Evolutionary conservation across 2,329 filamentous ascomycete species (phyloP).

Genomic region (Stachybotrys echinatus): DNA sequence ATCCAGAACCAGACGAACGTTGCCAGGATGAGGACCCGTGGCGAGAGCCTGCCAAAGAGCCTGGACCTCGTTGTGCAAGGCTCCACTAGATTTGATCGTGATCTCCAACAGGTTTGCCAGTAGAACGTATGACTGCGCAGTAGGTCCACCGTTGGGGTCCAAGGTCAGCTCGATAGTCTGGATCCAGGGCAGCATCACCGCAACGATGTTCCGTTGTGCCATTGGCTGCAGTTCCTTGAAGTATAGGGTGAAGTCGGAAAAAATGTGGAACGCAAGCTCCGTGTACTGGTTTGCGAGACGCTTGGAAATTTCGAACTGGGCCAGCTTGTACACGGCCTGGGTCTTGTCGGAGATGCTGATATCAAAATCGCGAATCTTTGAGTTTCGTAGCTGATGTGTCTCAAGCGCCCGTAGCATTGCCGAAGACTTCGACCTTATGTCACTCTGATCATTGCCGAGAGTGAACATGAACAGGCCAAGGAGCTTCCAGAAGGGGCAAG

Average conservation of each 20-base stretch:
- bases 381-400: constrained; percentile 70
- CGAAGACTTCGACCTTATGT: constrained; percentile 83
- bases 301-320: constrained; percentile 94
- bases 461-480: constrained; percentile 86
- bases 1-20: constrained; percentile 89
- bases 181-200: constrained; percentile 92
- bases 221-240: constrained; percentile 82
- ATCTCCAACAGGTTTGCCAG: constrained; percentile 94
- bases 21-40: constrained; percentile 86
- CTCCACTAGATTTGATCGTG: constrained; percentile 84
- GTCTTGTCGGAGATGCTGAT: constrained; percentile 99
- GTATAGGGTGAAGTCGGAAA: constrained; percentile 90
- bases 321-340: constrained; percentile 93
- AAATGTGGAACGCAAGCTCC: constrained; percentile 86
- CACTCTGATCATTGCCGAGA: constrained; percentile 83
- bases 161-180: constrained; percentile 89
- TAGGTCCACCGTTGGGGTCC: constrained; percentile 86
- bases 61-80: constrained; percentile 93
- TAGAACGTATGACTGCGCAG: constrained; percentile 87
- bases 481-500: constrained; percentile 84
- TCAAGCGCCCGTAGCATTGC: constrained; percentile 76
- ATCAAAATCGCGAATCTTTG: constrained; percentile 93
- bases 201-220: constrained; percentile 88
- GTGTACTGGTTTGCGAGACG: constrained; percentile 82
- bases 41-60: constrained; percentile 95